phyloP scores from a whole-genome alignment of 768 basidiomycete species.

The Basidioascus undulatus region DNA sequence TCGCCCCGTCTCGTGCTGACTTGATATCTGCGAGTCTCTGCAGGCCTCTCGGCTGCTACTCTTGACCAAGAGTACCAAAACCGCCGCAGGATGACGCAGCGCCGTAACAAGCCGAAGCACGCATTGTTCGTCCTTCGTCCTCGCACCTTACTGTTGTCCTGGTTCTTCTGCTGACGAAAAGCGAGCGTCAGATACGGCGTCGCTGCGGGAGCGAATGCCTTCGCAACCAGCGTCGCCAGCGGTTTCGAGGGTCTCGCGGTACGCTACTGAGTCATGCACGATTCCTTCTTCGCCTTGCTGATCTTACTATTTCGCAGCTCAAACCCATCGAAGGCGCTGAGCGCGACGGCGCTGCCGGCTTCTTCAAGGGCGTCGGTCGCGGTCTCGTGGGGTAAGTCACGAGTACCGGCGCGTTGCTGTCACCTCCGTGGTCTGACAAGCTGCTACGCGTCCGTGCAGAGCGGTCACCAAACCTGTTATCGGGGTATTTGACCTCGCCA shows the following conservation, averaged over 20 bases:
- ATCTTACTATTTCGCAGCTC: conserved; percentile 29
- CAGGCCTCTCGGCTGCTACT: conserved; percentile 85
- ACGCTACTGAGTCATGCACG: too few relatives aligned
- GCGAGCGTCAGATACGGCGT: conserved; percentile 54
- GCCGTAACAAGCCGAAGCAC: conserved; percentile 84
- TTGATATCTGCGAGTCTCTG: background rate
- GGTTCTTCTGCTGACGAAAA: conserved; percentile 1
- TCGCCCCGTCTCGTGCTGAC: background rate
- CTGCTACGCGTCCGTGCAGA: conserved; percentile 20
- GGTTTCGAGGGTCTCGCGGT: conserved; percentile 90
- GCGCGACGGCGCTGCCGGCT: conserved; percentile 73
- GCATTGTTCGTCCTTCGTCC: conserved; percentile 38
- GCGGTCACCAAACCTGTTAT: conserved; percentile 90
- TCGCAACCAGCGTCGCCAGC: conserved; percentile 80
- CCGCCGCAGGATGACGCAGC: conserved; percentile 59
- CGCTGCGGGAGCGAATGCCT: conserved; percentile 73
- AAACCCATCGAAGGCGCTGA: conserved; percentile 96
- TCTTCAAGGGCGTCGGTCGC: conserved; percentile 94
- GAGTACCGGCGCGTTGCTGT: background rate
- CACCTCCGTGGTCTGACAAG: conserved; percentile 4
- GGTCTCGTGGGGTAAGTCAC: conserved; percentile 66
- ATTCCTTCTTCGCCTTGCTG: conserved; percentile 6
- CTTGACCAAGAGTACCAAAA: conserved; percentile 91
- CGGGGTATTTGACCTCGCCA: conserved; percentile 84
- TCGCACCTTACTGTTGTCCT: background rate